Conservation (phyloP, 768 basidiomycete species). For the Crucibulum laeve region DNA sequence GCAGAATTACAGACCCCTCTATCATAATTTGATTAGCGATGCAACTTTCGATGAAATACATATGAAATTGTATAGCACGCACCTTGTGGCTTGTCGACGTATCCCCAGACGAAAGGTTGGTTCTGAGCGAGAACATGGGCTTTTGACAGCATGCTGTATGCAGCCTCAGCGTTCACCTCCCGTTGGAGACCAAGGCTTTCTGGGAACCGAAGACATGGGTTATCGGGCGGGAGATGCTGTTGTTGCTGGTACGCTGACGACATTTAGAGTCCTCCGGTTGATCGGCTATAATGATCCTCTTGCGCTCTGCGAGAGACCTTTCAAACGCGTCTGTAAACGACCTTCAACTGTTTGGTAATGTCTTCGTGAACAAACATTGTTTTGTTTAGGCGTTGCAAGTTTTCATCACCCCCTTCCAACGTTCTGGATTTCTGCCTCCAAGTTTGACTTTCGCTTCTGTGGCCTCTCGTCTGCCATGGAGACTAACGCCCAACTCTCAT, state of each 20-base stretch:
- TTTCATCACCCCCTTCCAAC: too few relatives aligned
- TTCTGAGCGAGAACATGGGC: constrained; percentile 52
- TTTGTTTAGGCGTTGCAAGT: too few relatives aligned
- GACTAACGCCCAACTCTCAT: too few relatives aligned
- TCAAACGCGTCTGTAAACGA: too few relatives aligned
- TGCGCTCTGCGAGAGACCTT: too few relatives aligned
- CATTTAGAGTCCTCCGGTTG: constrained; percentile 9
- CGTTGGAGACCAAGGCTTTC: constrained; percentile 57
- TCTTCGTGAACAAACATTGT: too few relatives aligned
- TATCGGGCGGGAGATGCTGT: constrained; percentile 47
- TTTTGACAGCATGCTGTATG: constrained; percentile 56
- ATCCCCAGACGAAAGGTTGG: constrained; percentile 67
- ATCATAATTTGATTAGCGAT: background rate
- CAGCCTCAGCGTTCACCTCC: constrained; percentile 51
- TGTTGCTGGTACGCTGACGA: constrained; percentile 35
- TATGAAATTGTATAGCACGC: constrained; percentile 13
- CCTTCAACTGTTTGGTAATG: too few relatives aligned
- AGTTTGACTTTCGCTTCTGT: too few relatives aligned
- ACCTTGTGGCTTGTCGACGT: constrained; percentile 78
- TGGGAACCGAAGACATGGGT: constrained; percentile 68
- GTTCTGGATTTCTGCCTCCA: too few relatives aligned
- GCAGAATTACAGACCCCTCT: constrained; percentile 68
- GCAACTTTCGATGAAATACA: background rate
- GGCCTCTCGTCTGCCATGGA: too few relatives aligned
- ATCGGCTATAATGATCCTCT: background rate